Evolutionary conservation across 805 yeast species (phyloP).

Genomic region (Kodamaea kaohsiungensis): DNA sequence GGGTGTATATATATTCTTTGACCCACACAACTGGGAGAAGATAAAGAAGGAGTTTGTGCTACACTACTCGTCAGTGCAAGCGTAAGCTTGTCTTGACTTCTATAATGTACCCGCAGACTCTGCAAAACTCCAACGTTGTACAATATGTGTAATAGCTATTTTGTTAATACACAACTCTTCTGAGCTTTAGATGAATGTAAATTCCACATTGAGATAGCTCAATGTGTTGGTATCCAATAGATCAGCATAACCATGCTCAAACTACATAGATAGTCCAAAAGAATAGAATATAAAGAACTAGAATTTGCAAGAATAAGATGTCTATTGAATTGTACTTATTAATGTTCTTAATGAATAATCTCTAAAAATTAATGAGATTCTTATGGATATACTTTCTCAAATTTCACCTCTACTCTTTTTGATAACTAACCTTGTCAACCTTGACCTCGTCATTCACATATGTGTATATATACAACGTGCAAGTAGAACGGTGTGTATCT

Average conservation of each 20-base stretch:
- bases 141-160: neutral
- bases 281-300: too few relatives aligned
- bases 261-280: too few relatives aligned
- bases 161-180: neutral
- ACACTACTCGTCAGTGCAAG: conserved; percentile 44
- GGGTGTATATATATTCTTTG: conserved; percentile 92
- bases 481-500: conserved; percentile 77
- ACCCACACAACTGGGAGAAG: conserved; percentile 94
- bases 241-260: too few relatives aligned
- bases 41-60: conserved; percentile 69
- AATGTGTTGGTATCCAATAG: too few relatives aligned
- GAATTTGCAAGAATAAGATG: too few relatives aligned
- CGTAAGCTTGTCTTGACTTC: conserved; percentile 12
- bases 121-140: neutral
- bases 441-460: conserved; percentile 78
- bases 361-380: neutral
- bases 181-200: neutral
- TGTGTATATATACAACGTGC: conserved; percentile 85
- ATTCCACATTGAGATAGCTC: too few relatives aligned
- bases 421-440: conserved; percentile 73
- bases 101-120: neutral
- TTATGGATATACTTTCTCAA: neutral
- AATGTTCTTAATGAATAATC: too few relatives aligned
- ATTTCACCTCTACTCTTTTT: conserved; percentile 8
- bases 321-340: too few relatives aligned